Evolutionary conservation across 2,329 filamentous ascomycete genomes (phyloP), one percentile per base, ranked within the genome.

Genomic region (Amauroascus verrucosus): DNA sequence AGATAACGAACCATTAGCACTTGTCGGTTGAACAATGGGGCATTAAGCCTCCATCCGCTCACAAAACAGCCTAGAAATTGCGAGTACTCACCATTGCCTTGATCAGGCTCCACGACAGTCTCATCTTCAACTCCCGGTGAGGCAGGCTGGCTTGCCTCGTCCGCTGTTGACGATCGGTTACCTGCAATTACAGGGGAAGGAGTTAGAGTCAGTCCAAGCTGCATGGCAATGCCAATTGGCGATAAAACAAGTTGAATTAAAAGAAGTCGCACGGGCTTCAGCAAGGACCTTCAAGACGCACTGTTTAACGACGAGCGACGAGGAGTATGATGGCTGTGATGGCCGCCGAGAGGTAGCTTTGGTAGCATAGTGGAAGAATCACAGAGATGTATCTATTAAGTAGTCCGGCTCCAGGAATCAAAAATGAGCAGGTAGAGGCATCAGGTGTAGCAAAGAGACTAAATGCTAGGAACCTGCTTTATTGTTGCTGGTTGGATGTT

Each of bases 31-130:
- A 28, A 3, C 1, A 14, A 14, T 35, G 9, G 11, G 14, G 33
- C 6, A 7, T 13, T 11, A 33, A 55, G 11, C 7, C 16, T 45
- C 11, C 49, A 22, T 32, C 18, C 32, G 18, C 3, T 43, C n/a
- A 43, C 6, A 22, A 22, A 28, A 6, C 20, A 26, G 30, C 14
- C 6, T n/a, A 38, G 24, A 16, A 22, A 44, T 41, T 6, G 14
- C 18, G 7, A 11, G 22, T 28, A 56, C 83, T 69, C 73, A 95
- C 88, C 86, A 79, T 91, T 96, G 72, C 90, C 89, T 77, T 97
- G 89, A 53, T 96, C 90, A 56, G 87, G 81, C 72, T 95, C 89
- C 64, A 96, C 84, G 57, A 91, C 79, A 54, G 82, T 84, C 65
- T 88, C 89, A 64, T 94, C 88, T 60, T 88, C 84, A 56, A 75